Percentiles rank a stretch among this genome's conserved stretches.
Evolutionary conservation across 352 stramenopile species (phyloP).

Genomic region (Globisporangium ultimum): DNA sequence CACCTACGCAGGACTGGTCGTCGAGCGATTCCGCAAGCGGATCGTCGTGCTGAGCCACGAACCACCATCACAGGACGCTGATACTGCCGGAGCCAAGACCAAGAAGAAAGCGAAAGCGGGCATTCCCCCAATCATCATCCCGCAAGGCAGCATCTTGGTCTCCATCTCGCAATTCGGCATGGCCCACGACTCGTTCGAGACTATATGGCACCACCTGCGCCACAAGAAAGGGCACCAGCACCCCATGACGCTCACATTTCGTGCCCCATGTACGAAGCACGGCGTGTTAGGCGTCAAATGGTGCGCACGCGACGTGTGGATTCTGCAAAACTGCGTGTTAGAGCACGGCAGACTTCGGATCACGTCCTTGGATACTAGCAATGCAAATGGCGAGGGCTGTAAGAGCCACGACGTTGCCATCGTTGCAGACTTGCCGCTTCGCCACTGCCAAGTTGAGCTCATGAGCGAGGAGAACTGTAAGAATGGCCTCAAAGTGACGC

Average conservation of each 20-base stretch:
- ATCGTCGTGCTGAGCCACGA: constrained; percentile 60
- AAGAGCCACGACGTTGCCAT: background rate
- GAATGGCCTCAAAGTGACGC: constrained; percentile 49
- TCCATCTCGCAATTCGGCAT: constrained; percentile 59
- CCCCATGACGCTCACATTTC: constrained; percentile 51
- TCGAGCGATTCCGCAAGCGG: constrained; percentile 60
- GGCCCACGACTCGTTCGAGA: constrained; percentile 61
- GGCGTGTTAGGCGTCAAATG: constrained; percentile 33
- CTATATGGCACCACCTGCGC: constrained; percentile 60
- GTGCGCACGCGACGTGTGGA: constrained; percentile 33
- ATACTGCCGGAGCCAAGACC: background rate
- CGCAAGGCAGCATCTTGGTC: constrained; percentile 52
- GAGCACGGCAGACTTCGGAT: constrained; percentile 36
- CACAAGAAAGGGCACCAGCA: constrained; percentile 52
- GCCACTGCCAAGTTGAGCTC: constrained; percentile 43
- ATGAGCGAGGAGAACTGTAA: constrained; percentile 33
- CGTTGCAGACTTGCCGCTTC: constrained; percentile 32
- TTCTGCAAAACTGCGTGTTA: constrained; percentile 26
- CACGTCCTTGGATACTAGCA: constrained; percentile 2
- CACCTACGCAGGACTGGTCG: constrained; percentile 29
- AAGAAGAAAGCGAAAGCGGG: constrained; percentile 3
- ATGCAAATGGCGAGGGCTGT: background rate
- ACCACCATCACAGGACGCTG: background rate
- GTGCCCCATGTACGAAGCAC: constrained; percentile 37
- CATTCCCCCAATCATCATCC: constrained; percentile 22